Conservation (phyloP, 192 early-diverging fungal genomes). For the Mortierella claussenii region DNA sequence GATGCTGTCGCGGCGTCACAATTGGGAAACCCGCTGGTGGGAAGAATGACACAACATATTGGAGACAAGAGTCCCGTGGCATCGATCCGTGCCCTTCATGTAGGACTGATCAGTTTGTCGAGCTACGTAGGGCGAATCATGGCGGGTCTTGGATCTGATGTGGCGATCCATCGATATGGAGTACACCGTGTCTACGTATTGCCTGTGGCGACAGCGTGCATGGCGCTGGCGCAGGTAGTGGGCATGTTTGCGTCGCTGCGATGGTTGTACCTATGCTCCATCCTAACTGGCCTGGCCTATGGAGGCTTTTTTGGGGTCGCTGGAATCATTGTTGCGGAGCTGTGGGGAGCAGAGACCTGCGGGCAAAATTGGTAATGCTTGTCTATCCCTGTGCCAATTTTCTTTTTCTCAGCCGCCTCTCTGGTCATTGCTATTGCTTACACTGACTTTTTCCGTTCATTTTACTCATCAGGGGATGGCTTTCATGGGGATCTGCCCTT, state of each 20-base stretch:
- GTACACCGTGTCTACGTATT: conserved; percentile 19
- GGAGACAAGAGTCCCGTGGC: conserved; percentile 10
- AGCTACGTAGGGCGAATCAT: conserved; percentile 34
- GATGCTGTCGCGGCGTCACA: conserved; percentile 27
- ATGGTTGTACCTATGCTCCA: conserved; percentile 30
- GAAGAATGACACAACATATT: background rate
- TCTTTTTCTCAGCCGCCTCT: too few relatives aligned
- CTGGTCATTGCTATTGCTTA: too few relatives aligned
- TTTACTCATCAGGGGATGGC: conserved; percentile 49
- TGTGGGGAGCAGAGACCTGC: conserved; percentile 43
- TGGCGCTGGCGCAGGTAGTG: conserved; percentile 30
- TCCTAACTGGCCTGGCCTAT: conserved; percentile 33
- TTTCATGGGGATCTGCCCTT: conserved; percentile 44
- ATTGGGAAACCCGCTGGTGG: background rate
- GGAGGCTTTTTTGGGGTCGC: conserved; percentile 51
- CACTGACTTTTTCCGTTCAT: too few relatives aligned
- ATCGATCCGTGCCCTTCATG: conserved; percentile 29
- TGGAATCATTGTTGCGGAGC: conserved; percentile 44
- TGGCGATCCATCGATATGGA: conserved; percentile 17
- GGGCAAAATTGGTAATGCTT: conserved; percentile 51
- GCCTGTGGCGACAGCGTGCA: conserved; percentile 20
- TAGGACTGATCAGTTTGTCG: conserved; percentile 38
- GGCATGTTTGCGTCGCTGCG: conserved; percentile 33
- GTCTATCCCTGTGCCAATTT: background rate
- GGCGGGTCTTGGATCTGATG: conserved; percentile 23